These are phyloP conservation scores for Malus sylvestris DNA, from an alignment of 306 rosid genomes.

Conservation along the genomic window DNA sequence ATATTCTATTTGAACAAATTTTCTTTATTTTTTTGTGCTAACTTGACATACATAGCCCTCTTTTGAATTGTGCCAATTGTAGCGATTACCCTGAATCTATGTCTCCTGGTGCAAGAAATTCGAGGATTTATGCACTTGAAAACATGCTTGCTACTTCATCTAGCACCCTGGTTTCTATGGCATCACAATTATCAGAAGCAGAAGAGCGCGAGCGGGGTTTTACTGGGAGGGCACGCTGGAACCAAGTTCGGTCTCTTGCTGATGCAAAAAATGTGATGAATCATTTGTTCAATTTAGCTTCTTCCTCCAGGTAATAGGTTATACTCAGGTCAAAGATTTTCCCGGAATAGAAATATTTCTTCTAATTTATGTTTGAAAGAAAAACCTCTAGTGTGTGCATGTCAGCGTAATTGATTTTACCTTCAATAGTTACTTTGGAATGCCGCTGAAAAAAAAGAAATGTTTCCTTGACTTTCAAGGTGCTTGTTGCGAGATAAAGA, in stretches of 20 bases:
- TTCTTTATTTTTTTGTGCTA: background rate
- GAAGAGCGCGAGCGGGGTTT: slow-evolving; percentile 87
- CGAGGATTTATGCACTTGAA: slow-evolving; percentile 85
- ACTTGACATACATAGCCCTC: slow-evolving; percentile 7
- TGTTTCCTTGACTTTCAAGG: slow-evolving; percentile 25
- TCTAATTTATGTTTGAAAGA: background rate
- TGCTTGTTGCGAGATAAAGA: slow-evolving; percentile 66
- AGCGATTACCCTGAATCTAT: slow-evolving; percentile 47
- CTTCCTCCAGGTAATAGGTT: slow-evolving; percentile 68
- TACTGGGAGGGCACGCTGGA: slow-evolving; percentile 93
- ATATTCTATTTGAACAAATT: background rate
- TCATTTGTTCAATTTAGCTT: slow-evolving; percentile 74
- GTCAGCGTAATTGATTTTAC: background rate
- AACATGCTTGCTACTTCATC: slow-evolving; percentile 84
- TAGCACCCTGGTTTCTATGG: slow-evolving; percentile 76
- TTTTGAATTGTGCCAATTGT: slow-evolving; percentile 7
- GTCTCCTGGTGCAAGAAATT: slow-evolving; percentile 96
- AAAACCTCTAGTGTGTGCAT: background rate
- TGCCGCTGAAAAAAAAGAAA: background rate
- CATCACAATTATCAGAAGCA: slow-evolving; percentile 93
- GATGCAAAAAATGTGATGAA: slow-evolving; percentile 95
- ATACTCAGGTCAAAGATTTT: background rate
- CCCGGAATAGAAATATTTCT: too few relatives aligned
- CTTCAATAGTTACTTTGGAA: background rate
- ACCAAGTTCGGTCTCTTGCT: slow-evolving; percentile 77